These are phyloP conservation scores for Lasiosphaeris hirsuta DNA, from an alignment of 495 filamentous ascomycete genomes.

Conservation along the genomic window DNA sequence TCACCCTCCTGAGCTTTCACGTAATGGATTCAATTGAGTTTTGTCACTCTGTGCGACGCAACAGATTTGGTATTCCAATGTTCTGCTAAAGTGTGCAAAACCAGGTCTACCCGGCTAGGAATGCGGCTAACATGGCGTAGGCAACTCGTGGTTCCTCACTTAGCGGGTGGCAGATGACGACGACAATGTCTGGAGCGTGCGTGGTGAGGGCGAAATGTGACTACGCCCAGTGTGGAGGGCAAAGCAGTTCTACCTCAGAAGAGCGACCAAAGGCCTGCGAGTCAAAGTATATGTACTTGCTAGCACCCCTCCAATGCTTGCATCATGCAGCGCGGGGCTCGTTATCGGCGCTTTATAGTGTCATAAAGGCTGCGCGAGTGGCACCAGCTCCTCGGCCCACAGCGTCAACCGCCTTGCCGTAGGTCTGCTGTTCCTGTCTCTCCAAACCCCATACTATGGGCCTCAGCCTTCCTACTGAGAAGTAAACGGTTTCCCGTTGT, in stretches of 20 bases:
- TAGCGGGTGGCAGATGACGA: conserved; percentile 19
- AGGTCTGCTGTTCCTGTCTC: background rate
- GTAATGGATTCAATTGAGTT: too few relatives aligned
- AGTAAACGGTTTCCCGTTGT: background rate
- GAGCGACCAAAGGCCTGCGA: background rate
- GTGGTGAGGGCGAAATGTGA: conserved; percentile 12
- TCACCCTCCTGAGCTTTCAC: too few relatives aligned
- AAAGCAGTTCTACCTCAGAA: background rate
- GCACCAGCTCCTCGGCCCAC: background rate
- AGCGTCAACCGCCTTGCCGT: background rate
- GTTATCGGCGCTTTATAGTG: conserved; percentile 11
- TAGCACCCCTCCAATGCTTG: conserved; percentile 5
- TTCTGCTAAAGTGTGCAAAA: conserved; percentile 3
- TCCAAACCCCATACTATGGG: background rate
- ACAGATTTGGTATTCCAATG: too few relatives aligned
- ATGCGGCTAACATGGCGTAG: background rate
- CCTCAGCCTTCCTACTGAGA: background rate
- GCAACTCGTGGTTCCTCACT: conserved; percentile 1
- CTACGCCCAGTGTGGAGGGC: background rate
- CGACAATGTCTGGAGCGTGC: conserved; percentile 13
- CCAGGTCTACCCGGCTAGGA: background rate
- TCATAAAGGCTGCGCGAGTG: background rate
- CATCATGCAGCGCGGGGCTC: conserved; percentile 15
- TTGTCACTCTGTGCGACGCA: too few relatives aligned
- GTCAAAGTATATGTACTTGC: conserved; percentile 1